Evolutionary conservation across 2,329 filamentous ascomycete genomes (phyloP).

Genomic region (Pyrenochaeta sp.): DNA sequence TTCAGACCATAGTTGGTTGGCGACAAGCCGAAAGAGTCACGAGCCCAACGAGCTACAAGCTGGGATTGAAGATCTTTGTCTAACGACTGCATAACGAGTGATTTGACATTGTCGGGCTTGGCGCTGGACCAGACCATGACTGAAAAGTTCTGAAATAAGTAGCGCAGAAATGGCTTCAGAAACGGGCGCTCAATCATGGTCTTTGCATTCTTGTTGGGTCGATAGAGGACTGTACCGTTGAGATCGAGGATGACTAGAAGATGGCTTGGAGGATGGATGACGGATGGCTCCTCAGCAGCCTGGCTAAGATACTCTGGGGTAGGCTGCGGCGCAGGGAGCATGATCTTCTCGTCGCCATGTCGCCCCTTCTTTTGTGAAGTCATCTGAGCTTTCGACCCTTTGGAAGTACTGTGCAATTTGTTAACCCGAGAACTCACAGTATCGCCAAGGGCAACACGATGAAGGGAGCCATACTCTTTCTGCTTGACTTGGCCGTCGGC

Average conservation of each 20-base stretch:
- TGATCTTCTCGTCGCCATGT: slow-evolving; percentile 36
- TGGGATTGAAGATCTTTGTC: slow-evolving; percentile 59
- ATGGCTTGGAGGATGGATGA: slow-evolving; percentile 60
- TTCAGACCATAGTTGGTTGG: slow-evolving; percentile 70
- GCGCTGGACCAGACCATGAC: slow-evolving; percentile 95
- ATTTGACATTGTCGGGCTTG: slow-evolving; percentile 72
- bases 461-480: slow-evolving; percentile 30
- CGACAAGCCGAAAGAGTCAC: slow-evolving; percentile 77
- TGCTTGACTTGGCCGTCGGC: slow-evolving; percentile 16
- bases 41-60: slow-evolving; percentile 78
- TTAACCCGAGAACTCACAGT: slow-evolving; percentile 25
- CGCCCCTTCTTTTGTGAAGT: slow-evolving; percentile 22
- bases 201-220: slow-evolving; percentile 62
- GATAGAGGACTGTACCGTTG: slow-evolving; percentile 87
- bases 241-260: slow-evolving; percentile 89
- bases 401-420: slow-evolving; percentile 25
- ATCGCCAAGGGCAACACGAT: slow-evolving; percentile 7
- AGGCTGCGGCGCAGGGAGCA: slow-evolving; percentile 65
- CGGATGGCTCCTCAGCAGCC: slow-evolving; percentile 50
- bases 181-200: slow-evolving; percentile 73
- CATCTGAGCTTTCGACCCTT: slow-evolving; percentile 3
- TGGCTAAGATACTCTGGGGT: slow-evolving; percentile 67
- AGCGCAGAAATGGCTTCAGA: slow-evolving; percentile 73
- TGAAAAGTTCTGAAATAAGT: slow-evolving; percentile 76
- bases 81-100: slow-evolving; percentile 74